phyloP scores from a whole-genome alignment of 371 early-diverging fungal species.

The Quaeritorhiza haematococci region DNA sequence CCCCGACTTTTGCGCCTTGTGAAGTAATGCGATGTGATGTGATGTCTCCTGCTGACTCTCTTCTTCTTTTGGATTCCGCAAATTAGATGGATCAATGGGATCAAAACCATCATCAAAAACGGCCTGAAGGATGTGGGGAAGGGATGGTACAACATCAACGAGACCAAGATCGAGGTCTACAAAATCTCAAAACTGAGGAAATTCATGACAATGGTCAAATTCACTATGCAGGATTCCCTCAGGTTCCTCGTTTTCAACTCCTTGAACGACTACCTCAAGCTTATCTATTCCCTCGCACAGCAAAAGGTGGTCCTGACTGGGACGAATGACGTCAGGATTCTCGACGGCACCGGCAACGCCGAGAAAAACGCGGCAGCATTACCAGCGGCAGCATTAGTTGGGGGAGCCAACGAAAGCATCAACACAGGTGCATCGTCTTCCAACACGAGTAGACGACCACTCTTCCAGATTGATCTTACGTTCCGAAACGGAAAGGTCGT shows the following conservation, averaged over 20 bases:
- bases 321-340: conserved; percentile 39
- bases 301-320: conserved; percentile 36
- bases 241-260: conserved; percentile 43
- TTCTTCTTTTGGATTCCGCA: neutral
- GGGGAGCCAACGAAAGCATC: no score
- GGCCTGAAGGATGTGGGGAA: conserved; percentile 54
- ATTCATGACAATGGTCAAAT: conserved; percentile 49
- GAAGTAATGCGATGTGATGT: neutral
- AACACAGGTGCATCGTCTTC: neutral
- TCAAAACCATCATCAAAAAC: conserved; percentile 36
- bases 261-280: conserved; percentile 30
- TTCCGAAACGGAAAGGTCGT: conserved; percentile 38
- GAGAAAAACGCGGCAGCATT: neutral
- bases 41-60: neutral
- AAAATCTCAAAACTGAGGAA: conserved; percentile 43
- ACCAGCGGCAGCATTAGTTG: no score
- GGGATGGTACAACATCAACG: conserved; percentile 58
- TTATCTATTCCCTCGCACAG: conserved; percentile 30
- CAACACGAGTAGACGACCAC: conserved; percentile 25
- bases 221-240: conserved; percentile 54
- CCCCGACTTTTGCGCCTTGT: neutral
- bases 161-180: conserved; percentile 52
- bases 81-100: conserved; percentile 38
- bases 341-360: conserved; percentile 9
- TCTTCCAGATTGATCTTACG: conserved; percentile 45